Base-by-base conservation (phyloP, 305 asterid genomes). In the Fraxinus velutina region DNA sequence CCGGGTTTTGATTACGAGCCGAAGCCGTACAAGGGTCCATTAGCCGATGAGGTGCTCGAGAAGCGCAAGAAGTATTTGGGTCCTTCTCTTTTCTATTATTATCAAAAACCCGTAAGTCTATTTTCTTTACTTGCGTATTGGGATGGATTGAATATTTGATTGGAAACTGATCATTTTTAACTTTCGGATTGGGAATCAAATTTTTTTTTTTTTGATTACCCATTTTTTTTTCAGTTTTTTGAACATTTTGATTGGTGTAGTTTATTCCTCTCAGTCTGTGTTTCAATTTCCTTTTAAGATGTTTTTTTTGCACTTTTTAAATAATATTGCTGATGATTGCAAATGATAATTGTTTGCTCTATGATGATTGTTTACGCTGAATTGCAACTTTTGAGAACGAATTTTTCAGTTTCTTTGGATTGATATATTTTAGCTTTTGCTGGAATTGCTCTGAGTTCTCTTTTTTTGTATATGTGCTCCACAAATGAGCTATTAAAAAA, bases 21-120 rank as follows among this genome's bases (percentile, higher is more conserved):
- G 27, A 90, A 86, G 83, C 91, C 96, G 29, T 95, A 95, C 76
- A 88, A 77, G 37, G 99, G 99, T 32, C 98, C 98, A 10, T 83
- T 82, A 4, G 97, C 93, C 33, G 98, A 92, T 44, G 93, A 92
- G 81, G 91, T 95, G 72, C 77, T 92, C 39, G 91, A 84, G 86
- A 95, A 95, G 89, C 92, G 99, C 32, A 90, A 89, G 80, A 86
- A 89, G 84, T 95, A 79, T 78, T 85, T 93, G 89, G 98, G 98
- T 21, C 96, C 99, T 0, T 95, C 99, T 52, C 92, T 95, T 10
- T 95, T 95, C 78, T 82, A 95, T 84, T 95, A 76, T 90, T 95
- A 93, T 78, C 92, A 95, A 66, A 95, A 92, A 72, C 99, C 99
- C 80, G 99, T 95, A 88, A 89, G 77, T 84, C 75, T 72, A 0